phyloP scores from a whole-genome alignment of 257 asterid genomes.

The Petunia axillaris region DNA sequence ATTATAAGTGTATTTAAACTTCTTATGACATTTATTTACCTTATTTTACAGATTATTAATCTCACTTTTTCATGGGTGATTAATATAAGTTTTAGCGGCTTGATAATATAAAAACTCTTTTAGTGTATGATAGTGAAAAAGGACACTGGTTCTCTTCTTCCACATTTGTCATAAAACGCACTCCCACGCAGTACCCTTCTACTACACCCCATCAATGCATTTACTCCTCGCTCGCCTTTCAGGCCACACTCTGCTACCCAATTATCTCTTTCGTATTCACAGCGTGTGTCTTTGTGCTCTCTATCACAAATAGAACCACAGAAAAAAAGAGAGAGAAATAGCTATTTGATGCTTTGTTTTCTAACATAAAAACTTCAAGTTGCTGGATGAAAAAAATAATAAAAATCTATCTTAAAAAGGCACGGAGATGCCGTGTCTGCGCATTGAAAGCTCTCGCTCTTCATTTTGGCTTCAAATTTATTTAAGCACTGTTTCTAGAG shows the following conservation, averaged over 20 bases:
- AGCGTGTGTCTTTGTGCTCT: not conserved
- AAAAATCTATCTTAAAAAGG: conserved; percentile 26
- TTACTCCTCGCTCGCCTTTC: conserved; percentile 22
- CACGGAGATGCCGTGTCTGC: conserved; percentile 69
- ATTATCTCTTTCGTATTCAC: not conserved
- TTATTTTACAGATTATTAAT: no score
- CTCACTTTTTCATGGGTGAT: no score
- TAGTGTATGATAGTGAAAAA: no score
- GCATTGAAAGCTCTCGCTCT: conserved; percentile 41
- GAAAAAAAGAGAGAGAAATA: not conserved
- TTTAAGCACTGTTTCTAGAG: conserved; percentile 23
- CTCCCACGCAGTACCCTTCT: not conserved
- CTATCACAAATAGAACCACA: not conserved
- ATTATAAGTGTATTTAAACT: no score
- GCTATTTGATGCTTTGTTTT: not conserved
- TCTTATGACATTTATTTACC: no score
- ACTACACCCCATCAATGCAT: conserved; percentile 7
- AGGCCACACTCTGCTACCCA: not conserved
- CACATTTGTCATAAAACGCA: not conserved
- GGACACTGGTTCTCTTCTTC: not conserved
- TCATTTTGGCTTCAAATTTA: not conserved
- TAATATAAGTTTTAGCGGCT: no score
- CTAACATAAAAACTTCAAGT: not conserved
- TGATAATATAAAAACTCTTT: no score
- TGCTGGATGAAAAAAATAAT: not conserved